phyloP scores from a whole-genome alignment of 1,139 yeast species.

The Pichia norvegensis region DNA sequence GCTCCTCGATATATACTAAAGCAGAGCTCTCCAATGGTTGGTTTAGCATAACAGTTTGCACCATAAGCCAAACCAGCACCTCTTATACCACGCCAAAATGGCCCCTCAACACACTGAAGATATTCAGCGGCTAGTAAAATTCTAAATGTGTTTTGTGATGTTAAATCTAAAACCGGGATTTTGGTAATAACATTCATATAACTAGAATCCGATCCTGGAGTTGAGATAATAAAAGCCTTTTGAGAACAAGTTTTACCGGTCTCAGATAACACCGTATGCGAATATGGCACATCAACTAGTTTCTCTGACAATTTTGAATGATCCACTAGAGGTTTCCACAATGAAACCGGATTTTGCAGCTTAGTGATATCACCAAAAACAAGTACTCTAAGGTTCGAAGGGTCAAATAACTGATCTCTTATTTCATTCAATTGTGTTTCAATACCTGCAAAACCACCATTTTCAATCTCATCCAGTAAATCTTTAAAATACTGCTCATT shows the following conservation, averaged over 20 bases:
- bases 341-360: constrained; percentile 46
- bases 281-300: constrained; percentile 39
- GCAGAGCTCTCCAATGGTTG: constrained; percentile 61
- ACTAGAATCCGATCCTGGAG: constrained; percentile 88
- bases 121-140: constrained; percentile 70
- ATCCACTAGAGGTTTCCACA: constrained; percentile 49
- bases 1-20: constrained; percentile 77
- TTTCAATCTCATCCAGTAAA: constrained; percentile 42
- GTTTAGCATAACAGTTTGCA: constrained; percentile 49
- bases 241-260: constrained; percentile 47
- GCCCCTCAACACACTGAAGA: constrained; percentile 88
- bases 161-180: constrained; percentile 53
- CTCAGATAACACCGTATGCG: constrained; percentile 47
- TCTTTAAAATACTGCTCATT: constrained; percentile 54
- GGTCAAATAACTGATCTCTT: constrained; percentile 47
- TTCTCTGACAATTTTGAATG: constrained; percentile 7
- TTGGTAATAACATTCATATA: constrained; percentile 55
- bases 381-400: constrained; percentile 58
- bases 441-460: constrained; percentile 39
- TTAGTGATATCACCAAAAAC: constrained; percentile 60
- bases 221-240: constrained; percentile 57
- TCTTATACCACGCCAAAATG: constrained; percentile 93
- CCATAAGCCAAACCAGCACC: constrained; percentile 96
- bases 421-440: constrained; percentile 49
- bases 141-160: constrained; percentile 60